Evolutionary conservation across 2,329 filamentous ascomycete genomes (phyloP), one percentile per base, ranked within the genome.

Genomic region (Aspergillus quadrilineatus): DNA sequence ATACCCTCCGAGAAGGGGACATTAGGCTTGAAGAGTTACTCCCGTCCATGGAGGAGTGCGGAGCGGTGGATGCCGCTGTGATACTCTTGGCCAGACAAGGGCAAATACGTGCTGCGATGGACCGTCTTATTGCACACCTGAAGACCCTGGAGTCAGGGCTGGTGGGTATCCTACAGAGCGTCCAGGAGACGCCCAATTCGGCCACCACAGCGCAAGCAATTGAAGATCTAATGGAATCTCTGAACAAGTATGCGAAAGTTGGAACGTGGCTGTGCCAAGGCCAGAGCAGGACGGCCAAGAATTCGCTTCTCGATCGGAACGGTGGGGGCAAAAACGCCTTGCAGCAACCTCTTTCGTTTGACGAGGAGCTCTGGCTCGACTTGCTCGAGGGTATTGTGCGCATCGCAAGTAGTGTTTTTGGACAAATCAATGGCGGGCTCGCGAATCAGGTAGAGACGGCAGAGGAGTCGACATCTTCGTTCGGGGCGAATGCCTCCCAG

Each of bases 221-320:
- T 0, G 84, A 88, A 55, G 88, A 92, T 55, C 80, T 96, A 1
- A 80, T 96, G 4, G 83, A 85, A 56, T 86, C 88, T 0, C 77
- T 99, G 15, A 87, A 95, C 59, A 97, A 96, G 70, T 97, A 96
- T 73, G 86, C 88, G 1, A 88, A 92, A 61, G 90, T 99, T 1
- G 94, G 95, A 12, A 93, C 96, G 50, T 99, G 94, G 94, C 79
- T 99, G 10, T 97, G 94, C 65, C 90, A 95, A 73, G 86, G 88
- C 1, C 91, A 96, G 69, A 90, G 85, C 48, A 89, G 88, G 66
- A 83, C 82, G 5, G 80, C 77, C 57, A 69, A 71, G 48, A 67
- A 67, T 30, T 63, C 67, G 10, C 66, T 67, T 15, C 59, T 62
- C 43, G 69, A 62, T 55, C 69, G 62, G 63, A 74, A 64, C 64